phyloP scores from a whole-genome alignment of 768 basidiomycete species.

The Tylopilus plumbeoviolaceoides region DNA sequence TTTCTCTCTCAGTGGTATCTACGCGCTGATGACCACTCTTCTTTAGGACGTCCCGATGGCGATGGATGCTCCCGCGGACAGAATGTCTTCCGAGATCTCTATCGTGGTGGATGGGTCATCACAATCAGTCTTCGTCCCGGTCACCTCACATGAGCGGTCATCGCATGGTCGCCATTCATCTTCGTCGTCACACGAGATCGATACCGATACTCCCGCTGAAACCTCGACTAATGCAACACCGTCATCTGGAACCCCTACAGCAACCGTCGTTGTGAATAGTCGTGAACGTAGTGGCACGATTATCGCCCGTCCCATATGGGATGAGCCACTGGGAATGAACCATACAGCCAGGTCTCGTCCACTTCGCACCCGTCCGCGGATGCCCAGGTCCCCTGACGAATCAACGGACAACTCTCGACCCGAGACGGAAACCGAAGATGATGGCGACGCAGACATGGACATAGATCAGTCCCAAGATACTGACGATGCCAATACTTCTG shows the following conservation, averaged over 20 bases:
- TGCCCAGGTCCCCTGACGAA: constrained; percentile 38
- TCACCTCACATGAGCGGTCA: constrained; percentile 20
- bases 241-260: constrained; percentile 56
- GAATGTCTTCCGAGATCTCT: constrained; percentile 18
- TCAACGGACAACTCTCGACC: constrained; percentile 53
- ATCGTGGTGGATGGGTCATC: constrained; percentile 20
- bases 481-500: constrained; percentile 27
- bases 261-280: constrained; percentile 51
- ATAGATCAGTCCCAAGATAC: constrained; percentile 41
- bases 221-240: constrained; percentile 59
- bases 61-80: constrained; percentile 23
- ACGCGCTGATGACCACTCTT: constrained; percentile 9
- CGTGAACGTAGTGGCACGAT: constrained; percentile 76
- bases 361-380: constrained; percentile 27
- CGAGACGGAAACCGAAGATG: constrained; percentile 78
- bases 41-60: constrained; percentile 34
- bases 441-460: constrained; percentile 53
- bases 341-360: constrained; percentile 29
- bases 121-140: constrained; percentile 12
- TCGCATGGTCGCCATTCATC: constrained; percentile 20
- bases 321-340: constrained; percentile 30
- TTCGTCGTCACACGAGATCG: constrained; percentile 39
- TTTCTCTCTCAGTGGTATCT: background rate
- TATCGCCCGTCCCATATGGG: constrained; percentile 63
- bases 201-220: constrained; percentile 61